phyloP scores from a whole-genome alignment of 768 basidiomycete genomes.

The Mycena belliarum region DNA sequence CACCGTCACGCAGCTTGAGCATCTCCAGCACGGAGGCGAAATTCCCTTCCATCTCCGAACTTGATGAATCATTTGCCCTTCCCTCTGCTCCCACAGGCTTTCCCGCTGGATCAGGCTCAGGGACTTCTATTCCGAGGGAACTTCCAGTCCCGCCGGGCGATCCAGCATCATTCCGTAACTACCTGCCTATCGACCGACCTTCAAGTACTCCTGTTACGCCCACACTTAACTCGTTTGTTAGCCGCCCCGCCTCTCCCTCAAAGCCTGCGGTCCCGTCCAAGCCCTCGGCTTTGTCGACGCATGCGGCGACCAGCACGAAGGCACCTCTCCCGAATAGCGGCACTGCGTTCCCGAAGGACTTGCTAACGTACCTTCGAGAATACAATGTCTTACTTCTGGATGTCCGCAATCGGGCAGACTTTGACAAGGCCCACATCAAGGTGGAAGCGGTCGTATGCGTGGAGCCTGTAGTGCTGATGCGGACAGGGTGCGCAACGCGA shows the following conservation, averaged over 20 bases:
- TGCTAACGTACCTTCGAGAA: conserved; percentile 58
- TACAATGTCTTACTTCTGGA: conserved; percentile 77
- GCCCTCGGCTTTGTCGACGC: conserved; percentile 37
- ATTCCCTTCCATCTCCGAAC: conserved; percentile 78
- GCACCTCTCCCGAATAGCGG: conserved; percentile 60
- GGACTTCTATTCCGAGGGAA: neutral
- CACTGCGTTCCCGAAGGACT: conserved; percentile 56
- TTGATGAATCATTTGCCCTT: conserved; percentile 58
- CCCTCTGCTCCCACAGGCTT: conserved; percentile 50
- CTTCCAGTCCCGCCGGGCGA: conserved; percentile 10
- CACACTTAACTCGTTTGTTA: conserved; percentile 53
- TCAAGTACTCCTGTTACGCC: conserved; percentile 73
- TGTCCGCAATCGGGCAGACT: conserved; percentile 77
- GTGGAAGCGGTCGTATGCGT: conserved; percentile 75
- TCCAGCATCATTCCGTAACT: conserved; percentile 37
- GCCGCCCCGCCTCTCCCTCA: conserved; percentile 64
- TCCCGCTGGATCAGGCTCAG: conserved; percentile 26
- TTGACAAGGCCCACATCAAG: conserved; percentile 72
- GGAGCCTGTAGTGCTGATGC: conserved; percentile 74
- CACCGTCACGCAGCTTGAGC: conserved; percentile 10
- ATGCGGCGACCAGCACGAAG: conserved; percentile 33
- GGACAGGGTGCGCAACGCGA: conserved; percentile 57
- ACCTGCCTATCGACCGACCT: conserved; percentile 53
- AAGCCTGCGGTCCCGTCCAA: conserved; percentile 35
- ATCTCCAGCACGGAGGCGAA: conserved; percentile 24